Percentiles rank a stretch among this genome's conserved stretches.
Conservation (phyloP, 805 yeast species). For the Saccharomyces kudriavzevii region DNA sequence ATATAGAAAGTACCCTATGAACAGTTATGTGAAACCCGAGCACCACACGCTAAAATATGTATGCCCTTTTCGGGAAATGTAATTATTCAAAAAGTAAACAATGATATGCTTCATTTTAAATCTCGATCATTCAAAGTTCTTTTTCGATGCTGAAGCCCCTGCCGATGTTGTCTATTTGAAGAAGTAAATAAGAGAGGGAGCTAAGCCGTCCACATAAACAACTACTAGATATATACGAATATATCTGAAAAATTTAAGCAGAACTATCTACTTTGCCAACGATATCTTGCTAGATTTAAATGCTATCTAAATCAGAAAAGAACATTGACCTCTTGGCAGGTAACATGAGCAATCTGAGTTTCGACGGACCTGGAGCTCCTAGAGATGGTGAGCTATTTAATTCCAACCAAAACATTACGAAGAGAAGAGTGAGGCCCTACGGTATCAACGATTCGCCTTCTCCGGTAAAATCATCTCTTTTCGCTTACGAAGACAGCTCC, state of each 20-base stretch:
- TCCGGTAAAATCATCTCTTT: slow-evolving; percentile 25
- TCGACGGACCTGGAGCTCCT: slow-evolving; percentile 16
- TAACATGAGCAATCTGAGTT: slow-evolving; percentile 29
- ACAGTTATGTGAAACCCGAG: background rate
- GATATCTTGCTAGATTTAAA: background rate
- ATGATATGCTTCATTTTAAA: background rate
- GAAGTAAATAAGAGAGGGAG: background rate
- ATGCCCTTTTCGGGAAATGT: background rate
- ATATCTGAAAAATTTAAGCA: background rate
- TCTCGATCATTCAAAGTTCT: background rate
- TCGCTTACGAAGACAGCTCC: slow-evolving; percentile 22
- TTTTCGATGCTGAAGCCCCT: background rate
- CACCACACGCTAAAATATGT: background rate
- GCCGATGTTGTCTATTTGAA: background rate
- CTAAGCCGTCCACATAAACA: background rate
- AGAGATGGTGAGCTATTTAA: slow-evolving; percentile 16
- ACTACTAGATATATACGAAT: background rate
- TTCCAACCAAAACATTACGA: slow-evolving; percentile 5
- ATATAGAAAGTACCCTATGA: background rate
- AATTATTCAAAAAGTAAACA: background rate
- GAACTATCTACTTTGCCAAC: background rate
- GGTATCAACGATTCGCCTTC: slow-evolving; percentile 19
- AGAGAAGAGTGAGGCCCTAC: background rate
- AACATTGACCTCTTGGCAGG: slow-evolving; percentile 30
- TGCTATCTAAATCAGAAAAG: slow-evolving; percentile 24